A percentile compares a stretch with the other conserved stretches of the same genome.
These are phyloP conservation scores for Angomonas ambiguus DNA, from an alignment of 208 protist species.

Conservation along the genomic window DNA sequence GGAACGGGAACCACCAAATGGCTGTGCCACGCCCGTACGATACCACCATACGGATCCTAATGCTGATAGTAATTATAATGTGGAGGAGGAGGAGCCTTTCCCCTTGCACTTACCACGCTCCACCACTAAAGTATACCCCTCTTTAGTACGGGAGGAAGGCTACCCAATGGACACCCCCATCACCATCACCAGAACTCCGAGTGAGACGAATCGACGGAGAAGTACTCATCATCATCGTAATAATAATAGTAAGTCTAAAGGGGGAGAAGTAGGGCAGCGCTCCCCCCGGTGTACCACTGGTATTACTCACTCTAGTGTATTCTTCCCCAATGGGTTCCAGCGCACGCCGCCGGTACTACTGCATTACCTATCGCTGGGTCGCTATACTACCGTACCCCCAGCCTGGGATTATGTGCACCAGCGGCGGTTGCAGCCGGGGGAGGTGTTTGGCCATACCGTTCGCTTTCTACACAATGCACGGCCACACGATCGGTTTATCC, in stretches of 20 bases:
- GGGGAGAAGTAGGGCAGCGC: neutral
- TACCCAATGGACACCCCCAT: too few species aligned
- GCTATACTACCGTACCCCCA: constrained; percentile 48
- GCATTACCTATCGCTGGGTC: constrained; percentile 59
- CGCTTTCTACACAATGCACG: constrained; percentile 51
- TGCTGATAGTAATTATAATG: too few species aligned
- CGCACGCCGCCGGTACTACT: constrained; percentile 45
- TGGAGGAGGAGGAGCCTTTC: too few species aligned
- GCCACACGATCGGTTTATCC: constrained; percentile 60
- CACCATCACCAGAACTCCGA: too few species aligned
- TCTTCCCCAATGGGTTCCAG: constrained; percentile 54
- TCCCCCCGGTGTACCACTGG: too few species aligned
- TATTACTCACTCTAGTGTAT: constrained; percentile 54
- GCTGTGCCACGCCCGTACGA: too few species aligned
- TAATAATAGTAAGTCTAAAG: constrained; percentile 8
- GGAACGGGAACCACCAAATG: too few species aligned
- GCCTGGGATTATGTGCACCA: constrained; percentile 70
- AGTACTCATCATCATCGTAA: constrained; percentile 1
- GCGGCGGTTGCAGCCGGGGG: constrained; percentile 42
- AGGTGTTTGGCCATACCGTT: constrained; percentile 60
- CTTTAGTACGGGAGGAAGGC: too few species aligned
- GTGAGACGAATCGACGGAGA: too few species aligned
- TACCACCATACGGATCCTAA: too few species aligned
- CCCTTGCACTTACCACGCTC: too few species aligned
- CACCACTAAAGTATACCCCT: too few species aligned